Evolutionary conservation across 495 filamentous ascomycete genomes (phyloP).

Genomic region (Hypoxylon fuscum): DNA sequence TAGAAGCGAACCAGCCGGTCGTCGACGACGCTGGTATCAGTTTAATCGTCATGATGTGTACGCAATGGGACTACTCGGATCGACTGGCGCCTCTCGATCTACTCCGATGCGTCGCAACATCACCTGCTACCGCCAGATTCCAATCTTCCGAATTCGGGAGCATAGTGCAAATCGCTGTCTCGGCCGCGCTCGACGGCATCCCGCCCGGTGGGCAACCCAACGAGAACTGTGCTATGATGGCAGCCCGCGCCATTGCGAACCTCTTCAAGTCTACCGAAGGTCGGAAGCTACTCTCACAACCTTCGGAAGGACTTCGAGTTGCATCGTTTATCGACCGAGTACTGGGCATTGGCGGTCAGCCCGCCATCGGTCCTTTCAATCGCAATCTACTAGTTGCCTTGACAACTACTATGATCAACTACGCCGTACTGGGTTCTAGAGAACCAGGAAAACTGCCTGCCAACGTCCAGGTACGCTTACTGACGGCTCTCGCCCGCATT

Average conservation of each 20-base stretch:
- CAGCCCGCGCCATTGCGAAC: slow-evolving; percentile 83
- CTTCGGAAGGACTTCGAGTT: slow-evolving; percentile 63
- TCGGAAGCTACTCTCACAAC: slow-evolving; percentile 64
- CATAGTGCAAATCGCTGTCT: slow-evolving; percentile 62
- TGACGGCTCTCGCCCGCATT: slow-evolving; percentile 65
- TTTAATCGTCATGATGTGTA: slow-evolving; percentile 71
- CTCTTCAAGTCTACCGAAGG: slow-evolving; percentile 82
- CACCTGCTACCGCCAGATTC: slow-evolving; percentile 67
- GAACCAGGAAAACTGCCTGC: slow-evolving; percentile 38
- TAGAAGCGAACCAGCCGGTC: slow-evolving; percentile 60
- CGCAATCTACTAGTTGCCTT: slow-evolving; percentile 83
- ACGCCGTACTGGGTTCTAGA: slow-evolving; percentile 67
- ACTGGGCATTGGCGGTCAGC: slow-evolving; percentile 58
- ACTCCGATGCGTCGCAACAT: slow-evolving; percentile 78
- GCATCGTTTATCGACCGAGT: slow-evolving; percentile 49
- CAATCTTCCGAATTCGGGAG: slow-evolving; percentile 52
- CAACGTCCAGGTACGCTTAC: slow-evolving; percentile 39
- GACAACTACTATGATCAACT: slow-evolving; percentile 87
- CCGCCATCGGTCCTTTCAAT: slow-evolving; percentile 66
- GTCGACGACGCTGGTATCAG: slow-evolving; percentile 57
- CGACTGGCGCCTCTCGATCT: slow-evolving; percentile 87
- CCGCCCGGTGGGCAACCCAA: slow-evolving; percentile 46
- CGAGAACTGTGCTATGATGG: slow-evolving; percentile 86
- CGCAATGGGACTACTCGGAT: slow-evolving; percentile 78
- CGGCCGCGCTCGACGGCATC: slow-evolving; percentile 58